These are phyloP conservation scores for Rhizopogon roseolus DNA, from an alignment of 768 basidiomycete genomes.

Conservation along the genomic window DNA sequence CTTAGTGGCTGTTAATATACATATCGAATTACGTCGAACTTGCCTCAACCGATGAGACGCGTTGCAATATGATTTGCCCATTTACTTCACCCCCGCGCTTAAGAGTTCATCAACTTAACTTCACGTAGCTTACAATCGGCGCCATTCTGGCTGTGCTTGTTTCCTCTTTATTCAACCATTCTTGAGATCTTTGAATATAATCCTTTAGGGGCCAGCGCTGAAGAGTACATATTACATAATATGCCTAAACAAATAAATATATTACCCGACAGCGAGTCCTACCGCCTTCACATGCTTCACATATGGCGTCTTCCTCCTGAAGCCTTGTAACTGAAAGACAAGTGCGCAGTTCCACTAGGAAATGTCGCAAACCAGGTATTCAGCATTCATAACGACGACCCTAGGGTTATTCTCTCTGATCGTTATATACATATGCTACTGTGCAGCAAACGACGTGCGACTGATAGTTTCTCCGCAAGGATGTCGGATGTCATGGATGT, in stretches of 20 bases:
- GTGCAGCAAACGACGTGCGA: slow-evolving; percentile 39
- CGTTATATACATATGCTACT: slow-evolving; percentile 35
- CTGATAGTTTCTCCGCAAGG: slow-evolving; percentile 74
- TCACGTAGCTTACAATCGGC: too few relatives aligned
- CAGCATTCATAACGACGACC: slow-evolving; percentile 1
- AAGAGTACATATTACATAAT: too few relatives aligned
- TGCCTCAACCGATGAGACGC: background rate
- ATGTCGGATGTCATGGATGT: slow-evolving; percentile 97
- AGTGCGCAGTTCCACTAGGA: background rate
- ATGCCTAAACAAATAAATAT: too few relatives aligned
- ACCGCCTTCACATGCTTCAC: background rate
- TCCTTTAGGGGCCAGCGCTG: too few relatives aligned
- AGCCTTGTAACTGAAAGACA: background rate
- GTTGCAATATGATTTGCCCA: too few relatives aligned
- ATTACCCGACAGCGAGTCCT: too few relatives aligned
- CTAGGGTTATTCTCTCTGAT: slow-evolving; percentile 31
- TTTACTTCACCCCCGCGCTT: too few relatives aligned
- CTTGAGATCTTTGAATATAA: too few relatives aligned
- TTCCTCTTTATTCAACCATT: too few relatives aligned
- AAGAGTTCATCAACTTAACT: too few relatives aligned
- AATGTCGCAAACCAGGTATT: background rate
- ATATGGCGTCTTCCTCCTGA: background rate
- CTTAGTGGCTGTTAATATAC: background rate
- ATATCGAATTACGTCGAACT: background rate
- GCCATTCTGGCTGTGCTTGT: too few relatives aligned